Base-by-base conservation (phyloP, 2,329 filamentous ascomycete species). In the Cladobotryum protrusum region DNA sequence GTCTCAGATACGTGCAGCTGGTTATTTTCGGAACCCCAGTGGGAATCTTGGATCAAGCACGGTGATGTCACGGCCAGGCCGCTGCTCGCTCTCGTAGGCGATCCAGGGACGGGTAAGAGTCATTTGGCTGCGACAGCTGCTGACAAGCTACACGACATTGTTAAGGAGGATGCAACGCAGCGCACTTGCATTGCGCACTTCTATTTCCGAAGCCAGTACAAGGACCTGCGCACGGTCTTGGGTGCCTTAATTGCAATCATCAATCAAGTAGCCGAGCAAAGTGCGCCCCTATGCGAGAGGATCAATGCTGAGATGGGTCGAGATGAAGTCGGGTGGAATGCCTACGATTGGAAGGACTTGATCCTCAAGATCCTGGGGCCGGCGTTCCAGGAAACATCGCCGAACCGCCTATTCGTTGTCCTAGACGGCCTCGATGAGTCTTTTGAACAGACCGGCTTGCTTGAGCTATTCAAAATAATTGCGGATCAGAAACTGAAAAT, bases 201-300 rank as follows among this genome's bases (percentile, higher is more conserved):
- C 47, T 70, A 67, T 44, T 70, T 70, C 48, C 63, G 65, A 1
- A 66, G 69, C 37, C 66, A 68, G 14, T 52, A 61, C 5, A 47
- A 57, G 3, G 60, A 58, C 24, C 47, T 63, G 5, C 56, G 54
- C 0, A 53, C 50, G 0, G 54, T 65, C 1, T 12, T 59, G 3
- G 59, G 56, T 14, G 63, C 59, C 1, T 29, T 70, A 1, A 52
- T 61, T 3, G 63, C 58, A 0, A 47, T 63, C 11, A 55, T 63
- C 3, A 58, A 63, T 3, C 67, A 67, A 6, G 55, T 69, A 2
- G 63, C 60, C 0, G 64, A 64, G 15, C 54, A 60, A 5, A 65
- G 63, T 41, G 53, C 52, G 0, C 50, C 52, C 1, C 57, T 66
- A 1, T 67, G 67, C 13, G 63, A 69, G 44, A 46, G 56, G 12